phyloP scores from a whole-genome alignment of 352 stramenopile species.

The Saprolegnia parasitica region DNA sequence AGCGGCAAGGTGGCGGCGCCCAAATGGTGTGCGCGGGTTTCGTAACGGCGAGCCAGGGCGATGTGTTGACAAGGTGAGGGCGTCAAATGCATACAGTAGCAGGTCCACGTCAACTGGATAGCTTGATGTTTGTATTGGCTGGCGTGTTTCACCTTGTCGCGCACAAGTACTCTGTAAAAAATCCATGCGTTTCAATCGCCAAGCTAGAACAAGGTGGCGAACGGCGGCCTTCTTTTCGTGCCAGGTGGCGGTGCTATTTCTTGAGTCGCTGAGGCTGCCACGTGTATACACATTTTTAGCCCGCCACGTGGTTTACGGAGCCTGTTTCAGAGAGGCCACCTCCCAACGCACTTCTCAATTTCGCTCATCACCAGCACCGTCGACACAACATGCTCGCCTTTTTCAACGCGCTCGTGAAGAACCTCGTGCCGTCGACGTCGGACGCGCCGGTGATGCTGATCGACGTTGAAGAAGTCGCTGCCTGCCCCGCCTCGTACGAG shows the following conservation, averaged over 20 bases:
- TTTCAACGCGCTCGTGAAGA: slow-evolving; percentile 13
- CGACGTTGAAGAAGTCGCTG: background rate
- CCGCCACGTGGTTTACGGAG: background rate
- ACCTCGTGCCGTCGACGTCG: slow-evolving; percentile 10
- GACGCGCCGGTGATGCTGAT: slow-evolving; percentile 2
- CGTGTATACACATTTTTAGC: slow-evolving; percentile 1
- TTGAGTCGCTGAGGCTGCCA: background rate
- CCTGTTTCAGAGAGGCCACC: background rate
- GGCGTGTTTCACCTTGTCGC: background rate
- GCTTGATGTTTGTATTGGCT: background rate
- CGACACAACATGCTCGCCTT: slow-evolving; percentile 13
- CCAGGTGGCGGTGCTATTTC: background rate
- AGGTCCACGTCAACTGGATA: background rate
- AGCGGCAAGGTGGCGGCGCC: too few relatives aligned
- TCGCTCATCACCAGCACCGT: background rate
- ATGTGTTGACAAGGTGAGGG: background rate
- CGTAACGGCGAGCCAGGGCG: too few relatives aligned
- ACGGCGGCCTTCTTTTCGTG: background rate
- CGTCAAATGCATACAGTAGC: background rate
- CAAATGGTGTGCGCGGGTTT: too few relatives aligned
- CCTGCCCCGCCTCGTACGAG: background rate
- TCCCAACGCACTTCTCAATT: slow-evolving; percentile 10
- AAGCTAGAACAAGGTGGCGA: background rate
- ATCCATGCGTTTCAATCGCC: background rate
- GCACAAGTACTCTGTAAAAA: too few relatives aligned